Percentiles rank a stretch among this genome's conserved stretches.
Evolutionary conservation across 257 asterid genomes (phyloP).

Genomic region (Ilex asprella): DNA sequence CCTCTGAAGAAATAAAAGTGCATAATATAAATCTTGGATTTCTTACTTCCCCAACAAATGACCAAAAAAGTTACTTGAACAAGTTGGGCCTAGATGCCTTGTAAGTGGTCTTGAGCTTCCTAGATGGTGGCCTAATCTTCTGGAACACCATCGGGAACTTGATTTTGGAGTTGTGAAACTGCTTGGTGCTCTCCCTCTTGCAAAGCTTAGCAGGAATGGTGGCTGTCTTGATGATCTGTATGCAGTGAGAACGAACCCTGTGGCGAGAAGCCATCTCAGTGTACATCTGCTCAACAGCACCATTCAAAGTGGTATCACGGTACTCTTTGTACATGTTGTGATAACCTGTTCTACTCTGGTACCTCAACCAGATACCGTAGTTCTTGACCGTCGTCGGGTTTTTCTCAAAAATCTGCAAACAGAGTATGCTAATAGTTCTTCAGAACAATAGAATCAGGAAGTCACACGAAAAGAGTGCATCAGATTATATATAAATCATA

Average conservation of each 20-base stretch:
- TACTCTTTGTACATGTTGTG: slow-evolving; percentile 94
- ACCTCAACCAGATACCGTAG: slow-evolving; percentile 81
- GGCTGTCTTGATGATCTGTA: slow-evolving; percentile 88
- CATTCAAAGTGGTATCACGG: slow-evolving; percentile 88
- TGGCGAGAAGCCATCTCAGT: slow-evolving; percentile 97
- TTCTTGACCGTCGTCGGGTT: slow-evolving; percentile 85
- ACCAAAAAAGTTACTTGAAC: slow-evolving; percentile 35
- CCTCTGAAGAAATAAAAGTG: no score
- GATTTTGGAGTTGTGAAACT: slow-evolving; percentile 72
- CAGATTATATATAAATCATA: background rate
- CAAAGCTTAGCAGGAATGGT: slow-evolving; percentile 83
- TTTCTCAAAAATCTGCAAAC: slow-evolving; percentile 65
- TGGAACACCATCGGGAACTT: slow-evolving; percentile 69
- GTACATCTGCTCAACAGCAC: slow-evolving; percentile 86
- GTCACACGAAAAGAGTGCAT: background rate
- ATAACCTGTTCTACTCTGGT: slow-evolving; percentile 86
- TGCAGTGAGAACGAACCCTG: slow-evolving; percentile 75
- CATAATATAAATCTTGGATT: no score
- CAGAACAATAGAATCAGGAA: background rate
- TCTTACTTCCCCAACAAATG: background rate
- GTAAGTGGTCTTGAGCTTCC: slow-evolving; percentile 69
- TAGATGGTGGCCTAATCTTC: slow-evolving; percentile 63
- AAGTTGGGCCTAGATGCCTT: slow-evolving; percentile 64
- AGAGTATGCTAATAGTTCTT: no score
- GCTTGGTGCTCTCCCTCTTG: slow-evolving; percentile 86